Evolutionary conservation across 345 rosid genomes (phyloP).

Genomic region (Diplotaxis tenuifolia): DNA sequence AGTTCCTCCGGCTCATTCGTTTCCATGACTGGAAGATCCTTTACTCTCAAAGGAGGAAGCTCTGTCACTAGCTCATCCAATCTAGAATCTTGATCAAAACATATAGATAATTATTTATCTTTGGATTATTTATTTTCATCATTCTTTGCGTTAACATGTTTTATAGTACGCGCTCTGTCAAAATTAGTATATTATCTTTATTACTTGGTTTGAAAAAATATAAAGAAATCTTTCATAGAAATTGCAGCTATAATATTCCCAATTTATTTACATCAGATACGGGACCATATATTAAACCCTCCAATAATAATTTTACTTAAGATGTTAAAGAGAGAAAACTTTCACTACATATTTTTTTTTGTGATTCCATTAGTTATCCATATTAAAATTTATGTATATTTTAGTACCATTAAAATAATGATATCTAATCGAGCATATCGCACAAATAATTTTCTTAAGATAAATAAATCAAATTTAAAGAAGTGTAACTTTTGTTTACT

Average conservation of each 20-base stretch:
- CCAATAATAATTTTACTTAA: too few species aligned
- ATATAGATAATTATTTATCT: neutral
- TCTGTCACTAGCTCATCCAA: conserved; percentile 41
- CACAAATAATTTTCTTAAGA: neutral
- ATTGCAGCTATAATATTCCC: too few species aligned
- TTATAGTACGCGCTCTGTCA: neutral
- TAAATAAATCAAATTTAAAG: neutral
- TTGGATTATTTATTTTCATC: neutral
- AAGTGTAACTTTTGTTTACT: conserved; percentile 22
- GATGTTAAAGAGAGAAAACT: too few species aligned
- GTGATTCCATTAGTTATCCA: too few species aligned
- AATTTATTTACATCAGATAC: too few species aligned
- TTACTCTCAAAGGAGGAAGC: conserved; percentile 43
- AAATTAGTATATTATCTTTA: neutral
- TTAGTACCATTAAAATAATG: too few species aligned
- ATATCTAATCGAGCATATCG: neutral
- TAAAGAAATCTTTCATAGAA: too few species aligned
- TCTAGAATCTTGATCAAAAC: conserved; percentile 34
- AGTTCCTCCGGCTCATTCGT: conserved; percentile 25
- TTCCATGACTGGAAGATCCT: conserved; percentile 42
- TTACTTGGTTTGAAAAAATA: neutral
- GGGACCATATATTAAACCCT: too few species aligned
- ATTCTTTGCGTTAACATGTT: neutral
- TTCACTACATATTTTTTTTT: too few species aligned
- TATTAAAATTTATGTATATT: too few species aligned